These are phyloP conservation scores for Coniochaeta sp. DNA, from an alignment of 2,329 filamentous ascomycete species.

Conservation along the genomic window DNA sequence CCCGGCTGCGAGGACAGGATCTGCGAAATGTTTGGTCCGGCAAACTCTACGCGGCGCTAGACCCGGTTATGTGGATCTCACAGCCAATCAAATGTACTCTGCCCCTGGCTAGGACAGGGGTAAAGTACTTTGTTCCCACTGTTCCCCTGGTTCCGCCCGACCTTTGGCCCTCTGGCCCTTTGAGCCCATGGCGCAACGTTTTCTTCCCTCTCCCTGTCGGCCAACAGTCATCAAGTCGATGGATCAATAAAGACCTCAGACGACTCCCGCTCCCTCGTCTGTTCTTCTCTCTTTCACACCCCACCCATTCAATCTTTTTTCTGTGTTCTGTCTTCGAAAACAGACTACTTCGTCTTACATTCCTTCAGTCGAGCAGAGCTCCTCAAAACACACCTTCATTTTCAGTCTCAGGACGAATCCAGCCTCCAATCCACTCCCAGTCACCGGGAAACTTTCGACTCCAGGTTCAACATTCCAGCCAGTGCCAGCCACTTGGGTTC, in stretches of 20 bases:
- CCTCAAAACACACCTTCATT: conserved; percentile 13
- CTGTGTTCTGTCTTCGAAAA: not conserved
- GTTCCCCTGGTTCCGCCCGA: not conserved
- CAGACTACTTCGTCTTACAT: conserved; percentile 11
- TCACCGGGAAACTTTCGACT: not conserved
- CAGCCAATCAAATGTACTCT: not conserved
- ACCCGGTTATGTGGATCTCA: not conserved
- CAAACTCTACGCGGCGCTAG: not conserved
- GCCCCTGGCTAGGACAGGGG: not conserved
- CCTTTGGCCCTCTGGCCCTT: not conserved
- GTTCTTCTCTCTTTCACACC: not conserved
- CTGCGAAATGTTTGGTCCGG: not conserved
- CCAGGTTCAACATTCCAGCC: not conserved
- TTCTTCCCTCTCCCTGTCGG: not conserved
- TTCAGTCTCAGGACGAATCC: not conserved
- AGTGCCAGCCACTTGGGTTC: not conserved
- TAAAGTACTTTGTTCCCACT: too few relatives aligned
- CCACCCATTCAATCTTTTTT: not conserved
- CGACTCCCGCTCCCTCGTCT: not conserved
- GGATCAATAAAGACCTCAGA: not conserved
- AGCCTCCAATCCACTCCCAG: not conserved
- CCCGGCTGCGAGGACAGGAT: not conserved
- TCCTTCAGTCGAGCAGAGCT: conserved; percentile 15
- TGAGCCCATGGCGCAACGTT: too few relatives aligned
- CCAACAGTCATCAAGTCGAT: not conserved